These are phyloP conservation scores for Verbena officinalis DNA, from an alignment of 257 asterid genomes.

Conservation along the genomic window DNA sequence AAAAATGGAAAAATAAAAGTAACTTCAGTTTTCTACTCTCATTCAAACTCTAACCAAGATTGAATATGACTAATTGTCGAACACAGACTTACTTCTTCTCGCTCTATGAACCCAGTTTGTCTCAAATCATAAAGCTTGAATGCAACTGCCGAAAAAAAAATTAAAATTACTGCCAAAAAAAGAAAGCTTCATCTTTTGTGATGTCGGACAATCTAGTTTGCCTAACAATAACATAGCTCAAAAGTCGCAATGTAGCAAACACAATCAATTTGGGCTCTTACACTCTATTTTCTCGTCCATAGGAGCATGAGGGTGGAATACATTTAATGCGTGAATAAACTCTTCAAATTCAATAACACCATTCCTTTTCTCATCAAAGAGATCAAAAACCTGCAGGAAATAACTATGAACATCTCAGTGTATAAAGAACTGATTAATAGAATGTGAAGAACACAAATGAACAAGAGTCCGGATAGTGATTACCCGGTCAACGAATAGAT, in stretches of 20 bases:
- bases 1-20: not conserved
- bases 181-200: not conserved
- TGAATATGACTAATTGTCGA: not conserved
- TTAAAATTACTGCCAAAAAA: too few species aligned
- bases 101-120: slow-evolving; percentile 61
- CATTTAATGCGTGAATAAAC: slow-evolving; percentile 67
- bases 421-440: not conserved
- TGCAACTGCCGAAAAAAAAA: slow-evolving; percentile 47
- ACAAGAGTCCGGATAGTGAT: slow-evolving; percentile 15
- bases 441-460: slow-evolving; percentile 15
- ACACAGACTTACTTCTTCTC: slow-evolving; percentile 49
- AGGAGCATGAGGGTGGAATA: slow-evolving; percentile 78
- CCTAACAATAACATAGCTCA: slow-evolving; percentile 14
- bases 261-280: slow-evolving; percentile 34
- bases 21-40: not conserved
- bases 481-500: slow-evolving; percentile 90
- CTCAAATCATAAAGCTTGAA: slow-evolving; percentile 63
- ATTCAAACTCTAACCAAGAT: not conserved
- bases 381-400: slow-evolving; percentile 68
- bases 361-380: slow-evolving; percentile 76
- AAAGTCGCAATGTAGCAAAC: slow-evolving; percentile 40
- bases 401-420: not conserved
- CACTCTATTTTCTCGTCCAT: slow-evolving; percentile 70
- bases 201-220: not conserved
- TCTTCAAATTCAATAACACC: slow-evolving; percentile 87